Evolutionary conservation across 768 basidiomycete genomes (phyloP), one percentile per base, ranked within the genome.

Genomic region (Pleurotus pulmonarius): DNA sequence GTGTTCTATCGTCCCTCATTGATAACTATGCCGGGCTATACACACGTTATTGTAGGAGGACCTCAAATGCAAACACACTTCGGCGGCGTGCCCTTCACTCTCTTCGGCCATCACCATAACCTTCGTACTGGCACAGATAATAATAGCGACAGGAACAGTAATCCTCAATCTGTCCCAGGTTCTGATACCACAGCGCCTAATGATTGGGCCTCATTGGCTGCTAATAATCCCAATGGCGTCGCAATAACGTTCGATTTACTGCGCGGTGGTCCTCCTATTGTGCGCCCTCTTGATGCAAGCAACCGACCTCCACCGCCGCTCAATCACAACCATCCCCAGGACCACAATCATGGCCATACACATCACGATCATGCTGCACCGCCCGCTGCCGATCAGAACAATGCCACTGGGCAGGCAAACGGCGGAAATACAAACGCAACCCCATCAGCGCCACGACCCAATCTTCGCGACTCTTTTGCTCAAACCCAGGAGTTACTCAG

Each of bases 221-320:
- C 37, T 9, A 20, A 29, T 15, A 29, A 8, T 53, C 34, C 51
- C 22, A 53, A 39, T 15, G 51, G 51, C 12, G 38, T 53, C 18
- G 51, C 51, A 20, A 53, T 53, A 53, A 53, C 51, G 7, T 40
- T 53, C n/a, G 51, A 53, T 41, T 41, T 53, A 15, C 51, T 53
- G 3, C 51, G 51, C 13, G 51, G 51, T 15, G 51, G 51, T 9
- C 51, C 51, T 16, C 51, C 51, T 18, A 24, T 41, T 5, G 39
- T 53, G 6, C 51, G 51, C 22, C 51, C 20, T 24, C 37, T 53
- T 11, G 51, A 53, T 22, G 51, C 39, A 15, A 40, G 18, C 15
- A 24, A 24, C 22, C 51, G 39, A 39, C 41, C 12, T 37, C 15
- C n/a, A 25, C 51, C n/a, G 18, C 29, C 38, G 34, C n/a, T 39